Base-by-base conservation (phyloP, 306 rosid genomes). In the Castanea crenata region DNA sequence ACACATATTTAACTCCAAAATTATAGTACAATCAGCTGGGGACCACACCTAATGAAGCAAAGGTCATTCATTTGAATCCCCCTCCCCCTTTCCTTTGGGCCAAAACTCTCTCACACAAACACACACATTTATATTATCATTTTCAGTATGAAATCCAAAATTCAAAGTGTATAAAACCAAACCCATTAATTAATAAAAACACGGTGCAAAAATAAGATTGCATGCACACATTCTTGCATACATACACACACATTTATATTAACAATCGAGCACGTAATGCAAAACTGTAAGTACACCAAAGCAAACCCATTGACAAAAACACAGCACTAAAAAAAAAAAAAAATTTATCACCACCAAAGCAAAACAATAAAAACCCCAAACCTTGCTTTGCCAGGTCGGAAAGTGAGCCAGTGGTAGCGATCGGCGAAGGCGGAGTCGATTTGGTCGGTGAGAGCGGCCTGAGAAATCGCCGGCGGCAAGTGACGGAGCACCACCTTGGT, bases 401-500 rank as follows among this genome's bases (percentile, higher is more conserved):
- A 88, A 55, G 90, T 76, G 44, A 90, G 56, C 92, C 92, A 90
- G 75, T 79, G 82, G 89, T 92, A 92, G 70, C 97, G 97, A 31
- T 83, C 90, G 11, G 81, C 80, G 76, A 92, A 90, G 76, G 81
- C 4, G 52, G 61, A 78, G 23, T 90, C 92, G 70, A 92, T 84
- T 70, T 82, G 91, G 54, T 86, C 76, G 76, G 84, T 76, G 67
- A 92, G 88, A 11, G 81, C 19, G 23, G 83, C 80, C 81, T 80
- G 74, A 7, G 97, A 69, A n/a, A 89, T 82, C 6, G 91, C 67
- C 23, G 92, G 97, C 32, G 94, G 97, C 79, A 92, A 85, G 92
- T 90, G 92, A 59, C 97, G 91, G 15, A 92, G 78, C 82, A 92
- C 97, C 61, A 90, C 94, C 88, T 90, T 92, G 35, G 92, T 90